Conservation (phyloP, 192 early-diverging fungal genomes). For the Piromyces finnis region DNA sequence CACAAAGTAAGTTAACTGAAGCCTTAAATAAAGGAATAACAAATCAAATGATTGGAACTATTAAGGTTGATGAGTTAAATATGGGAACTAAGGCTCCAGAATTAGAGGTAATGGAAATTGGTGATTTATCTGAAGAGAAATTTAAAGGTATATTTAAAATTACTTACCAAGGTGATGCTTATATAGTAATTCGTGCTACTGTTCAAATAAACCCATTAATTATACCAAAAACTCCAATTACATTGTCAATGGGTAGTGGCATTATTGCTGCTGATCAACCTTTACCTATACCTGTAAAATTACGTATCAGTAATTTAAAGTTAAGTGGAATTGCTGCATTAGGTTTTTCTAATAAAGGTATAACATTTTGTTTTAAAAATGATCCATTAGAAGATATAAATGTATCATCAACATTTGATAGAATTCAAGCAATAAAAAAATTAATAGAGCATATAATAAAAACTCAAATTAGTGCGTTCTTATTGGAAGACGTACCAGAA, state of each 20-base stretch:
- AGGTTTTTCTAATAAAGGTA: constrained; percentile 80
- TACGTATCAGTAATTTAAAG: constrained; percentile 75
- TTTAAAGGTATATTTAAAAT: constrained; percentile 94
- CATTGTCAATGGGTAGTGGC: constrained; percentile 34
- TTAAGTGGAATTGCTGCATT: constrained; percentile 82
- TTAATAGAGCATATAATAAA: constrained; percentile 88
- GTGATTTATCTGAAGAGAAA: constrained; percentile 80
- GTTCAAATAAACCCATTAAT: constrained; percentile 49
- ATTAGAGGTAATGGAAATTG: constrained; percentile 93
- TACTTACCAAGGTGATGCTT: constrained; percentile 82
- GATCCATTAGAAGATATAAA: constrained; percentile 86
- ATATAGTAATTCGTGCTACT: constrained; percentile 75
- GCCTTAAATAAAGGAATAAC: constrained; percentile 91
- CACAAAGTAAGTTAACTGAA: constrained; percentile 62
- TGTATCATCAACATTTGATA: constrained; percentile 95
- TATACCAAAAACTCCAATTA: constrained; percentile 10
- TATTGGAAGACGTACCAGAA: constrained; percentile 81
- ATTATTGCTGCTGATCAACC: constrained; percentile 83
- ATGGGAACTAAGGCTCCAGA: constrained; percentile 94
- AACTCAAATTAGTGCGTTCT: constrained; percentile 66
- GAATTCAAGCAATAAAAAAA: constrained; percentile 63
- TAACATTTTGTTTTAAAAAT: constrained; percentile 93
- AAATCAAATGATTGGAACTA: constrained; percentile 78
- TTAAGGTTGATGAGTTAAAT: constrained; percentile 79
- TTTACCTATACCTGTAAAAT: constrained; percentile 85